Evolutionary conservation across 148 eudicot species (phyloP).

Genomic region (Spergularia marina): DNA sequence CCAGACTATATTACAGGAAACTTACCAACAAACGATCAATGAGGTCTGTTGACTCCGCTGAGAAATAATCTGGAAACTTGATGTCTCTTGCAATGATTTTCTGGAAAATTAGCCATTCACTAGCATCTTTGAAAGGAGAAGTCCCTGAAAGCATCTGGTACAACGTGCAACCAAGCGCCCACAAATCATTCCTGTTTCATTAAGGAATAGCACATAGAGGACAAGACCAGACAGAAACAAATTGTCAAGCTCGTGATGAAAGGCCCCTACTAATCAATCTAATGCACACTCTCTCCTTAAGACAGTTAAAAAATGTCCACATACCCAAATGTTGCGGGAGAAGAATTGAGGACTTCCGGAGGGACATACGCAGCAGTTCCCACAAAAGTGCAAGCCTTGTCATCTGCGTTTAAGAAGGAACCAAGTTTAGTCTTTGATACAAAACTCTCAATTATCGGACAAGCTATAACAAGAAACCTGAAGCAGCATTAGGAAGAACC

Average conservation of each 20-base stretch:
- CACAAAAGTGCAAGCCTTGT: slow-evolving; percentile 97
- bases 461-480: slow-evolving; percentile 43
- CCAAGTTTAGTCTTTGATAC: background rate
- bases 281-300: background rate
- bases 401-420: slow-evolving; percentile 49
- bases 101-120: slow-evolving; percentile 98
- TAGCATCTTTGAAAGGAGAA: slow-evolving; percentile 98
- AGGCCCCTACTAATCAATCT: background rate
- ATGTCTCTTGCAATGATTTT: slow-evolving; percentile 89
- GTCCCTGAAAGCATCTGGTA: slow-evolving; percentile 99
- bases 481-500: slow-evolving; percentile 95
- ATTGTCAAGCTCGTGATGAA: background rate
- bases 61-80: slow-evolving; percentile 81
- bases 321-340: slow-evolving; percentile 98
- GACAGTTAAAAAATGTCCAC: slow-evolving; percentile 16
- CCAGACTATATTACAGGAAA: background rate
- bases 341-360: slow-evolving; percentile 94
- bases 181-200: slow-evolving; percentile 80
- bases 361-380: slow-evolving; percentile 99
- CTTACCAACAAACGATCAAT: slow-evolving; percentile 85
- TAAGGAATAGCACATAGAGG: slow-evolving; percentile 11
- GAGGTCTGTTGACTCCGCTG: slow-evolving; percentile 79
- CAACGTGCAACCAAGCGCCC: slow-evolving; percentile 99
- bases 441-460: background rate
- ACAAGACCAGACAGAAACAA: background rate